phyloP scores from a whole-genome alignment of 2,329 filamentous ascomycete species.

The Botryotinia convoluta region DNA sequence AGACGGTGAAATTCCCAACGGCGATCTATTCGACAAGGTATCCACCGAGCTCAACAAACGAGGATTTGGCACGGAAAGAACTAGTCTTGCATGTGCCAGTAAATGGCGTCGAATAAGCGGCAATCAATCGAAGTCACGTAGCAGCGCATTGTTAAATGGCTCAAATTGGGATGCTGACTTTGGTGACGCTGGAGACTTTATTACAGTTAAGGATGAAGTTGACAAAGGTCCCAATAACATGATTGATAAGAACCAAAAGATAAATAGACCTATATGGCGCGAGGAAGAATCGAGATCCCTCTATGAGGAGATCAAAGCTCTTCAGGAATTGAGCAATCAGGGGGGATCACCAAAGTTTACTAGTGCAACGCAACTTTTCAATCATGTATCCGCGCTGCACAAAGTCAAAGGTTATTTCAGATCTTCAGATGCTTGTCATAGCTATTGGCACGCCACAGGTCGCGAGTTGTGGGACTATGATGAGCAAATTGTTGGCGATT shows the following conservation, averaged over 20 bases:
- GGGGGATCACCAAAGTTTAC: not conserved
- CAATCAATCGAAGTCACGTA: too few relatives aligned
- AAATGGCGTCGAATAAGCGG: not conserved
- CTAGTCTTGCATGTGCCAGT: not conserved
- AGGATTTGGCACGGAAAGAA: not conserved
- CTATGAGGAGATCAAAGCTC: not conserved
- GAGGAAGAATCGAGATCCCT: not conserved
- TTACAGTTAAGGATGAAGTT: not conserved
- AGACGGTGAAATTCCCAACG: not conserved
- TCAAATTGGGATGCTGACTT: not conserved
- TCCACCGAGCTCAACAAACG: not conserved
- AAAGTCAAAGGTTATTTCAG: not conserved
- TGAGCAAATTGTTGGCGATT: not conserved
- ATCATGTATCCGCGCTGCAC: not conserved
- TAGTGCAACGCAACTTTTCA: not conserved
- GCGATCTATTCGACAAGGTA: not conserved
- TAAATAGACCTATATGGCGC: not conserved
- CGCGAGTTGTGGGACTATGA: not conserved
- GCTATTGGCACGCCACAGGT: fast-evolving
- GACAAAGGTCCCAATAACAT: fast-evolving
- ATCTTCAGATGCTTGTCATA: fast-evolving
- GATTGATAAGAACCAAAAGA: too few relatives aligned
- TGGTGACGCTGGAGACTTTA: too few relatives aligned
- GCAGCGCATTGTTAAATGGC: too few relatives aligned
- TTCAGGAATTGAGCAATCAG: not conserved